These are phyloP conservation scores for Gossypium turneri DNA, from an alignment of 345 rosid genomes.

Conservation along the genomic window DNA sequence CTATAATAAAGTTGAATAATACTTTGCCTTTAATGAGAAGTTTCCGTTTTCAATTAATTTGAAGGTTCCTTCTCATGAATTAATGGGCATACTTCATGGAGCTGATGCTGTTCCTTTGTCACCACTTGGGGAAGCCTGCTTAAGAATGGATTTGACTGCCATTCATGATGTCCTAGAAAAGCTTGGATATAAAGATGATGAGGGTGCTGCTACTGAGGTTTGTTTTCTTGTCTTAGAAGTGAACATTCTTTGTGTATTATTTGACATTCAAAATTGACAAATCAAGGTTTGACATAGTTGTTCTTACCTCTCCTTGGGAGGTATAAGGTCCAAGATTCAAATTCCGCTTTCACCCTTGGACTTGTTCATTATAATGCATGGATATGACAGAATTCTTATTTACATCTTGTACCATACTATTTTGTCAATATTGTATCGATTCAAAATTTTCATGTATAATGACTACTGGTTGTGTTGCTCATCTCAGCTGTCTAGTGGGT, in stretches of 20 bases:
- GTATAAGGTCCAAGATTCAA: neutral
- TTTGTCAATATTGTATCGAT: neutral
- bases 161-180: constrained; percentile 73
- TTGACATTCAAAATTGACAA: neutral
- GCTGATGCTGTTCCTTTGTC: constrained; percentile 51
- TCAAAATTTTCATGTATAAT: neutral
- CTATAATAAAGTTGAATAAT: neutral
- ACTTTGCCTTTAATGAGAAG: neutral
- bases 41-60: constrained; percentile 6
- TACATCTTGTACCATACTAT: neutral
- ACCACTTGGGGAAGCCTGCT: constrained; percentile 94
- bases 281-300: neutral
- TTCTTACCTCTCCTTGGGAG: neutral
- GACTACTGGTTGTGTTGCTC: neutral
- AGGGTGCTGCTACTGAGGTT: constrained; percentile 88
- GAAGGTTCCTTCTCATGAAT: constrained; percentile 79
- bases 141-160: constrained; percentile 76
- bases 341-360: neutral
- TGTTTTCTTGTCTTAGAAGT: neutral
- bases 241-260: neutral
- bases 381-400: neutral
- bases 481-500: neutral
- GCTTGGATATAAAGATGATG: constrained; percentile 80
- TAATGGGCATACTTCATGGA: constrained; percentile 78
- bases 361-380: neutral